Base-by-base conservation (phyloP, 1,284 basidiomycete species). In the Dichomitus squalens region DNA sequence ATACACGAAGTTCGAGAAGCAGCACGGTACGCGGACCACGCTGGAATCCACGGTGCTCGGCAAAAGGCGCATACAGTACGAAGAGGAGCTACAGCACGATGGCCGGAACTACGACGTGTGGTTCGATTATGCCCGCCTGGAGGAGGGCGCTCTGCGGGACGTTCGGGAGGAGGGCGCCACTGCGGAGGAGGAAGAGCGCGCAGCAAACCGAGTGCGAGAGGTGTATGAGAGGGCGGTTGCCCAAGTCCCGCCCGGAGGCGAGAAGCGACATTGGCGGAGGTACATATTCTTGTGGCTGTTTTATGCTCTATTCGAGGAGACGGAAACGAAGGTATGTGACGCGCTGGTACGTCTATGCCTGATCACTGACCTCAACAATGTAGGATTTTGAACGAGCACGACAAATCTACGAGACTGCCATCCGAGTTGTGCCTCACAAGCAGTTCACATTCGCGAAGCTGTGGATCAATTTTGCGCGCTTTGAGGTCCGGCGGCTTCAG, bases 1-100 rank as follows among this genome's bases (percentile, higher is more conserved):
- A 4, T 98, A 97, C 71, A 97, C 96, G 20, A 94, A 93, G 70
- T 98, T 99, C 65, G 97, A 99, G 77, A 99, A 99, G 75, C 97
- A 98, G 71, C 95, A 96, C 67, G 96, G 97, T 27, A 90, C 91
- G 33, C 87, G 93, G 18, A 82, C 86, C 16, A 90, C 93, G 0
- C 87, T 99, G 21, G 96, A 98, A 72, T 85, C 89, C 27, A 99
- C 96, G 3, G 96, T 99, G 1, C 83, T 98, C 0, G 96, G 96
- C 47, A 99, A 98, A 74, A 86, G 97, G 23, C 83, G 96, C 43
- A 97, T 99, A 57, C 95, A 99, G 70, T 99, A 99, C 72, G 96
- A 98, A 72, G 95, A 97, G 65, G 95, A 98, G 73, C 73, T 98
- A 1, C 74, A 85, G 6, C 90, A 95, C 60, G 94, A 97, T 63